Conservation (phyloP, 208 protist species). For the Wallacemonas sp. region DNA sequence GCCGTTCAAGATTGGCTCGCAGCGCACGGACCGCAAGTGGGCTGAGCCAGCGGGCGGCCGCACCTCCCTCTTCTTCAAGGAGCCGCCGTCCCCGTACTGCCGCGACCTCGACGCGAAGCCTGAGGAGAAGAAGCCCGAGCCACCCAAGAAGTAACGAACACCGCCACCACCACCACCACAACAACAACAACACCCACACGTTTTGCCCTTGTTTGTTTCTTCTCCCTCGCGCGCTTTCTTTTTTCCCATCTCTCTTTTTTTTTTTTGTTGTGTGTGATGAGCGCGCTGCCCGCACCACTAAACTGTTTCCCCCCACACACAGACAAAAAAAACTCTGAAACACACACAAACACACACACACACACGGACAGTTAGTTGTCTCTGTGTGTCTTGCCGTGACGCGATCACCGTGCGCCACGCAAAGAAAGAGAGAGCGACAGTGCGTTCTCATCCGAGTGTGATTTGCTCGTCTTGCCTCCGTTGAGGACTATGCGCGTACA, state of each 20-base stretch:
- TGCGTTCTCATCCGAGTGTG: too few relatives aligned
- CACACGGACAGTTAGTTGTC: too few relatives aligned
- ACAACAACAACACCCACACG: neutral
- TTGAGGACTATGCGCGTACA: too few relatives aligned
- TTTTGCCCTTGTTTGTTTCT: slow-evolving; percentile 10
- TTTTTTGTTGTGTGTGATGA: slow-evolving; percentile 13
- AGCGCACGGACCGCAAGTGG: slow-evolving; percentile 64
- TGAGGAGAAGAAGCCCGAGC: slow-evolving; percentile 52
- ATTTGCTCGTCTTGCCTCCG: too few relatives aligned
- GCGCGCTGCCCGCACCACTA: neutral
- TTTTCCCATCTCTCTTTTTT: slow-evolving; percentile 11
- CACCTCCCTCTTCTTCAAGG: slow-evolving; percentile 86
- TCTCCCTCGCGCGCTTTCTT: neutral
- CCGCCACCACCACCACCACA: neutral
- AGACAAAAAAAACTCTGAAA: too few relatives aligned
- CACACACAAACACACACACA: slow-evolving; percentile 2
- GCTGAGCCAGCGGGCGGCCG: slow-evolving; percentile 79
- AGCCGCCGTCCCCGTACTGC: slow-evolving; percentile 84
- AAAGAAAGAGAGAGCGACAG: too few relatives aligned
- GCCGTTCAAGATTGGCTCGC: slow-evolving; percentile 75
- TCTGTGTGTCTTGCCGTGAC: too few relatives aligned
- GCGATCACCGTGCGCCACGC: too few relatives aligned
- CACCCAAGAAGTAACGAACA: slow-evolving; percentile 31
- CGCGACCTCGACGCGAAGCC: slow-evolving; percentile 75
- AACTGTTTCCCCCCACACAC: too few relatives aligned